Evolutionary conservation across 2,329 filamentous ascomycete genomes (phyloP).

Genomic region (Neurospora crassa): DNA sequence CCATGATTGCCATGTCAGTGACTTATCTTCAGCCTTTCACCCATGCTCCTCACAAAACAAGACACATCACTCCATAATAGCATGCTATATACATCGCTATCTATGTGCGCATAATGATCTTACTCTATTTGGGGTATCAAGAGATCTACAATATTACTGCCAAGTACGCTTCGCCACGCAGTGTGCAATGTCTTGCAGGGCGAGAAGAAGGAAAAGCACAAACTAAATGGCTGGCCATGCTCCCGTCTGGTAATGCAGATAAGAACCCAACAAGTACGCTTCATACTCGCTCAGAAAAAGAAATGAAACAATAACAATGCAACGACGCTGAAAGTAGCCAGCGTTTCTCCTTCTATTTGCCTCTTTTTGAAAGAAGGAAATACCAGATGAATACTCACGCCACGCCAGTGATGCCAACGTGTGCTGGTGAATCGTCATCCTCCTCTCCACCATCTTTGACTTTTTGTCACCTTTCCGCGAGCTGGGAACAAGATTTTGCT

Average conservation of each 20-base stretch:
- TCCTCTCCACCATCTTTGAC: not conserved
- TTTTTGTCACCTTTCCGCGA: not conserved
- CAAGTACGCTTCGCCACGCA: not conserved
- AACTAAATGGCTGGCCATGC: not conserved
- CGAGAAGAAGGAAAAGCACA: not conserved
- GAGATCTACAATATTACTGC: not conserved
- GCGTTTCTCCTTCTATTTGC: not conserved
- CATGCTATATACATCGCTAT: not conserved
- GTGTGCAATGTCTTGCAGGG: not conserved
- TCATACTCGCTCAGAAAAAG: not conserved
- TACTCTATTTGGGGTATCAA: not conserved
- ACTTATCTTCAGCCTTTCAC: no score
- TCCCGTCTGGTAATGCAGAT: not conserved
- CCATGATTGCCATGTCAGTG: not conserved
- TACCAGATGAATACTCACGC: not conserved
- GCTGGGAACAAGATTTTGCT: not conserved
- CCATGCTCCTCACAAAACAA: not conserved
- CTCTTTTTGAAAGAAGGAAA: not conserved
- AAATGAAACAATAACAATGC: not conserved
- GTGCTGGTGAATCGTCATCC: not conserved
- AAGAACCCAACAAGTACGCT: not conserved
- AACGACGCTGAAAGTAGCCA: not conserved
- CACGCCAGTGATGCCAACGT: not conserved
- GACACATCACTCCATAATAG: not conserved
- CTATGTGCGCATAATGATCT: not conserved